These are phyloP conservation scores for Euphrasia confusa DNA, from an alignment of 257 asterid genomes.

Conservation along the genomic window DNA sequence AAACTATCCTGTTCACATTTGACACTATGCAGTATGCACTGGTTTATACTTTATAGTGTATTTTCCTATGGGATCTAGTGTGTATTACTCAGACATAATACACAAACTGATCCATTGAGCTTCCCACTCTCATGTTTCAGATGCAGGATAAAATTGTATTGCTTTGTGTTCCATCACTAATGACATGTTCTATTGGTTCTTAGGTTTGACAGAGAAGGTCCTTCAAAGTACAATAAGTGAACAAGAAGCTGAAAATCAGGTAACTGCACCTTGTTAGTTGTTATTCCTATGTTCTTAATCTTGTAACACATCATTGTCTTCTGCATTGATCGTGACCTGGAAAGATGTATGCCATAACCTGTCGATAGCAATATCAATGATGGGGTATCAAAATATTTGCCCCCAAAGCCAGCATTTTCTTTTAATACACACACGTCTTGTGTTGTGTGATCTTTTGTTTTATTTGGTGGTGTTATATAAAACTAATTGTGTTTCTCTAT, in stretches of 20 bases:
- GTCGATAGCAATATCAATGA: constrained; percentile 2
- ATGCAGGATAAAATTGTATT: not conserved
- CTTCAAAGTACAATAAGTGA: constrained; percentile 69
- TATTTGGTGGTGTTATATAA: constrained; percentile 4
- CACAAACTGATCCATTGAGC: constrained; percentile 10
- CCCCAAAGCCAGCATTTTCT: not conserved
- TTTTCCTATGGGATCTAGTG: constrained; percentile 4
- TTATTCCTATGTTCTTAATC: not conserved
- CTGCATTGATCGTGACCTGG: not conserved
- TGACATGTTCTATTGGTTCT: constrained; percentile 26
- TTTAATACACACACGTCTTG: not conserved
- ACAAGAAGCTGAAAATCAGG: constrained; percentile 91
- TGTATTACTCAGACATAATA: constrained; percentile 20
- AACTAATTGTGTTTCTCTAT: constrained; percentile 17
- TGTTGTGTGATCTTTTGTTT: not conserved
- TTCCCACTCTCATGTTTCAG: constrained; percentile 5
- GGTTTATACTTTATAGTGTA: constrained; percentile 6
- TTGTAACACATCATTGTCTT: constrained; percentile 7
- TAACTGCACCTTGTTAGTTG: constrained; percentile 23
- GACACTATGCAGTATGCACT: constrained; percentile 12
- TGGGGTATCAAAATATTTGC: not conserved
- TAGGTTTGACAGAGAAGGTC: constrained; percentile 87
- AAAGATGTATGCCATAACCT: not conserved
- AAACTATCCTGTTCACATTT: constrained; percentile 3
- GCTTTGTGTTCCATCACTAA: constrained; percentile 11